Base-by-base conservation (phyloP, 768 basidiomycete genomes). In the Paxillus ammoniavirescens region DNA sequence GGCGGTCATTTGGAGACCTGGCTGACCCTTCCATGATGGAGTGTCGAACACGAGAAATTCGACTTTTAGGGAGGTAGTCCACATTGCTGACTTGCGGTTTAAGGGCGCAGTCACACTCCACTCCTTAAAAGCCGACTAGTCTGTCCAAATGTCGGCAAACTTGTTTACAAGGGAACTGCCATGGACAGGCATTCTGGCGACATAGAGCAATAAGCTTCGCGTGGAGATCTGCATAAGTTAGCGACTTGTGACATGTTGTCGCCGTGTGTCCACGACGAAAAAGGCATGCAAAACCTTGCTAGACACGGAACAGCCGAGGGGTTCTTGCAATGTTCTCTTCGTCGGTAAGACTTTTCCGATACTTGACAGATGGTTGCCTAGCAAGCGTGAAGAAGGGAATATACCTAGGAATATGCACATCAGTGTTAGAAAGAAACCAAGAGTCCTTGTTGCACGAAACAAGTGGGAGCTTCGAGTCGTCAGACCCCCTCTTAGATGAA, bases 1-100 rank as follows among this genome's bases (percentile, higher is more conserved):
- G 0, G 76, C 77, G 2, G 73, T 70, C 59, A 79, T 74, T 60
- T 75, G 76, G 43, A 79, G 68, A 12, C 47, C 54, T 30, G 45
- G 46, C 8, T 21, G 35, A 18, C 52, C 52, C 38, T 48, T 37
- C 15, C 14, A 45, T 40, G 52, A 41, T 30, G 52, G 52, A 15
- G 52, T 49, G 17, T 53, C 47, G 10, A 53, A 18, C 17, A 53
- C 52, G 31, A 53, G 49, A 28, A 31, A n/a, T 23, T 53, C 52
- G 5, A n/a, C 30, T 14, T 40, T 38, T 31, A 53, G 46, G 9
- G 28, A 41, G 12, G 40, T 23, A 37, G 35, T 12, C 14, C 45
- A 41, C 52, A 53, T 53, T 4, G 18, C 5, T 21, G 52, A 53
- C 8, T 9, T 35, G 12, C 8, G 2, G 21, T 12, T 17, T 13